phyloP scores from a whole-genome alignment of 768 basidiomycete genomes.

The Pisolithus orientalis region DNA sequence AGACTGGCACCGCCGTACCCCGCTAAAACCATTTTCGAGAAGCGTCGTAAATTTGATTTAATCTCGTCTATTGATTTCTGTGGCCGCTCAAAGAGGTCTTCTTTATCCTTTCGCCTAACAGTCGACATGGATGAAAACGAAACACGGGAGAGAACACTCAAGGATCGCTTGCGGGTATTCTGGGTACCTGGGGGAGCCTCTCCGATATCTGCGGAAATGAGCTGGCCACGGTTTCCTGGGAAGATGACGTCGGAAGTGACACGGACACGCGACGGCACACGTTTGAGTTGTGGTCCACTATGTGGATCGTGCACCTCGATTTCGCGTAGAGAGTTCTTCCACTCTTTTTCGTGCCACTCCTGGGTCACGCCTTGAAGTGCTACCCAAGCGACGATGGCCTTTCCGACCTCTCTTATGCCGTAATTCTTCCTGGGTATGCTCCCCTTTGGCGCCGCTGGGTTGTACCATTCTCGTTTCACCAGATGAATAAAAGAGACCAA shows the following conservation, averaged over 20 bases:
- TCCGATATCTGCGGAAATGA: conserved; percentile 80
- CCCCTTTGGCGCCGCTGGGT: conserved; percentile 43
- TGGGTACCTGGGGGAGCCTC: conserved; percentile 36
- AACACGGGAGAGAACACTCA: conserved; percentile 18
- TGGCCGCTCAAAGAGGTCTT: conserved; percentile 14
- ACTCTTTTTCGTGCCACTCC: conserved; percentile 69
- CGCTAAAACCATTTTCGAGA: conserved; percentile 78
- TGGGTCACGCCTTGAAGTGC: conserved; percentile 77
- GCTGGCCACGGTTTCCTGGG: conserved; percentile 60
- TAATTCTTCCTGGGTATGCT: conserved; percentile 54
- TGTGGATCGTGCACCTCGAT: conserved; percentile 51
- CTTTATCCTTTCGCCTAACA: conserved; percentile 16
- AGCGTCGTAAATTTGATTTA: conserved; percentile 64
- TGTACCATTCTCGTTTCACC: conserved; percentile 72
- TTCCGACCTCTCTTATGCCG: conserved; percentile 58
- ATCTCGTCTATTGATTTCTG: conserved; percentile 41
- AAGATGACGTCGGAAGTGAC: conserved; percentile 71
- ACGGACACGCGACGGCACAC: conserved; percentile 49
- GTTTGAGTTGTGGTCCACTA: conserved; percentile 26
- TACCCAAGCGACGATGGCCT: conserved; percentile 74
- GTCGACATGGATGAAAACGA: conserved; percentile 25
- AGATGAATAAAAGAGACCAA: conserved; percentile 73
- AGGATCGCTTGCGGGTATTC: conserved; percentile 24
- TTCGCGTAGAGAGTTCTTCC: conserved; percentile 62
- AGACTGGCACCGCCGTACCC: conserved; percentile 81